Evolutionary conservation across 768 basidiomycete genomes (phyloP), one percentile per base, ranked within the genome.

Genomic region (Lyophyllum shimeji): DNA sequence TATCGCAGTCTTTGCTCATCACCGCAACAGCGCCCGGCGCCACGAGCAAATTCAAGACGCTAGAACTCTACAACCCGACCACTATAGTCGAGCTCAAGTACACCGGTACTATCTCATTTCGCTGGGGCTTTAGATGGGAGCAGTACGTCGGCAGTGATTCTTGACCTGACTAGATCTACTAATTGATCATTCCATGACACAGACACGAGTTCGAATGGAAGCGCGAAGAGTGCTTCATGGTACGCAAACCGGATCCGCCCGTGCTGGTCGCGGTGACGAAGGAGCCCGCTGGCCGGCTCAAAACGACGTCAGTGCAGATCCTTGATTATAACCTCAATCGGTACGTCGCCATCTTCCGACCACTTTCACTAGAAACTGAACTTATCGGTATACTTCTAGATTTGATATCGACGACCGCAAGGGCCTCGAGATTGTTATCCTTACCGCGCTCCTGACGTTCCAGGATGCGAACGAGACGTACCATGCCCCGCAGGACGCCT

Each of bases 161-260:
- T 21, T 46, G 8, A 9, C n/a, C 39, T 9, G n/a, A 4, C 39
- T 24, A 25, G n/a, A 20, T 1, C 27, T 46, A 31, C n/a, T 27
- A 9, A 18, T 52, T 40, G 18, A 53, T 54, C 15, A n/a, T 59
- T 29, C n/a, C 11, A 53, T 54, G 17, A 34, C 24, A 40, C 63
- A 93, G 91, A 34, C 87, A 93, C 58, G 83, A 87, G 42, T 92
- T 90, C 59, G 91, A 93, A 65, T 94, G 92, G 91, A 89, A 84
- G 65, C 80, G 87, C 43, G 90, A 92, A 65, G 87, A 88, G 61
- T 93, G 90, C 70, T 93, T 79, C 69, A 82, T 93, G 69, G 68
- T 93, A 42, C 83, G 91, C 20, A 93, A 93, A 66, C 92, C 91
- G 8, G 92, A 94, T 60, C 92, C 92, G 6, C 88, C 92, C 3